These are phyloP conservation scores for Cenchrus fungigraminus DNA, from an alignment of 176 grass and related monocot species.

Conservation along the genomic window DNA sequence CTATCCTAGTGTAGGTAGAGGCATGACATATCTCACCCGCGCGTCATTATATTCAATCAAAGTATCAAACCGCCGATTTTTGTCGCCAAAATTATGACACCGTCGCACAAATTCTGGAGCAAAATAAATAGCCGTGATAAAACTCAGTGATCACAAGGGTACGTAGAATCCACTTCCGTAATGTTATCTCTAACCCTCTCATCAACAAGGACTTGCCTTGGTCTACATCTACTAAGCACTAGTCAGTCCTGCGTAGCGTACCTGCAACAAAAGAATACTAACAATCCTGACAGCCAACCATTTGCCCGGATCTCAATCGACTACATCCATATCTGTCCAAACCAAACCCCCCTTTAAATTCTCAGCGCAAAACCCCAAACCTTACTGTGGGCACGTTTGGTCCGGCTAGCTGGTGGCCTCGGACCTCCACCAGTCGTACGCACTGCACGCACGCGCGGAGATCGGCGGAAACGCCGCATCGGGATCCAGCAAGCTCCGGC, in stretches of 20 bases:
- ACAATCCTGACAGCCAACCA: not conserved
- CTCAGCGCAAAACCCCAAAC: not conserved
- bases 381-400: conserved; percentile 25
- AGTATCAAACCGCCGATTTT: too few species aligned
- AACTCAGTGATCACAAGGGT: too few species aligned
- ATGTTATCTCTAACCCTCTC: too few species aligned
- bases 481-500: not conserved
- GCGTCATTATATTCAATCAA: too few species aligned
- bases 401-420: not conserved
- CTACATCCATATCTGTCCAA: not conserved
- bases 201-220: not conserved
- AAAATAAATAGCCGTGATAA: too few species aligned
- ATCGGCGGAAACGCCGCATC: not conserved
- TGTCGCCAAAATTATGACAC: too few species aligned
- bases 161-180: too few species aligned
- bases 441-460: not conserved
- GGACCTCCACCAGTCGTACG: not conserved
- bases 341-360: too few species aligned
- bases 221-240: not conserved
- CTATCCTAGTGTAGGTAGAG: too few species aligned
- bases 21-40: too few species aligned
- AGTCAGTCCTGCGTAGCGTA: too few species aligned
- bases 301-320: not conserved
- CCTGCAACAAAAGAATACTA: not conserved
- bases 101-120: too few species aligned